A percentile compares a stretch with the other conserved stretches of the same genome.
Conservation (phyloP, 345 rosid genomes). For the Chamaenerion angustifolium region DNA sequence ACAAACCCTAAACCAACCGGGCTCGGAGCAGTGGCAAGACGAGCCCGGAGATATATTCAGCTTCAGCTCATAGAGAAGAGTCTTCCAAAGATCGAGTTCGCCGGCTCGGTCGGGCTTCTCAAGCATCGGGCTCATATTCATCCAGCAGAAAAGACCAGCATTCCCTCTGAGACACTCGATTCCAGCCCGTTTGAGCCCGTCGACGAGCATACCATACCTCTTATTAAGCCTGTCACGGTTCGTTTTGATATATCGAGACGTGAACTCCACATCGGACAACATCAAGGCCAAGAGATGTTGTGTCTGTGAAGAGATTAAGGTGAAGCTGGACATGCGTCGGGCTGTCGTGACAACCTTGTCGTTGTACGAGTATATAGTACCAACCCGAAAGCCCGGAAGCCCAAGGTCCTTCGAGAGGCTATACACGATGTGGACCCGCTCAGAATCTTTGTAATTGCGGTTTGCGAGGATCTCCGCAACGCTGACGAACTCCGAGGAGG, state of each 20-base stretch:
- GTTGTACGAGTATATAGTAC: constrained; percentile 13
- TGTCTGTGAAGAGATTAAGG: constrained; percentile 10
- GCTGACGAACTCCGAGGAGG: constrained; percentile 19
- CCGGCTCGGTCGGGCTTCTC: too few species aligned
- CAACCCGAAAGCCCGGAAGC: constrained; percentile 8
- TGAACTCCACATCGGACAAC: constrained; percentile 13
- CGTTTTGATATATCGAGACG: constrained; percentile 3
- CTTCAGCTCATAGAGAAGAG: constrained; percentile 10
- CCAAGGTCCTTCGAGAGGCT: constrained; percentile 14
- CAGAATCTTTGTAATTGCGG: constrained; percentile 2
- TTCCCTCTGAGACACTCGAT: too few species aligned
- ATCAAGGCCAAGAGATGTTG: constrained; percentile 11
- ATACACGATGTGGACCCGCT: constrained; percentile 8
- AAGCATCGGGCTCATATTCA: too few species aligned
- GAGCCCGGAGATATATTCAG: constrained; percentile 14
- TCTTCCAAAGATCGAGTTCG: too few species aligned
- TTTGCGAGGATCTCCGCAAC: constrained; percentile 16
- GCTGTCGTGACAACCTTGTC: constrained; percentile 7
- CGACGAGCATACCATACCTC: constrained; percentile 1
- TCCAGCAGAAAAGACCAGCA: too few species aligned
- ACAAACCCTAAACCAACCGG: too few species aligned
- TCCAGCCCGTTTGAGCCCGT: constrained; percentile 4
- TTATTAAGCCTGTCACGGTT: constrained; percentile 6
- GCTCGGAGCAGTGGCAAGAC: constrained; percentile 11
- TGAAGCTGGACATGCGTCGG: constrained; percentile 15